Evolutionary conservation across 352 stramenopile genomes (phyloP).

Genomic region (Phytophthora colocasiae): DNA sequence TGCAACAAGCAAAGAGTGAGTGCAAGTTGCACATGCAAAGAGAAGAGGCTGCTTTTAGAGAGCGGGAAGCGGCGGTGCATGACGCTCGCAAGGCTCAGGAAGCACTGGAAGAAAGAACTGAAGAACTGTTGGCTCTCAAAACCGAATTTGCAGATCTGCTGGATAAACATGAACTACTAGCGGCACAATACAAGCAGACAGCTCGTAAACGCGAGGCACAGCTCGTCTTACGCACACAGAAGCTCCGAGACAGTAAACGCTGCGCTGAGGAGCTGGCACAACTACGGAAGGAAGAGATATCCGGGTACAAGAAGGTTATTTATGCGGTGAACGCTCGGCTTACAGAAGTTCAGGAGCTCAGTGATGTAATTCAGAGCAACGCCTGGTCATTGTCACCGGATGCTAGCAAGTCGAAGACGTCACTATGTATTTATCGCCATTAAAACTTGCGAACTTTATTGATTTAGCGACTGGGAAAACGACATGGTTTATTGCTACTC

Average conservation of each 20-base stretch:
- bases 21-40: conserved; percentile 53
- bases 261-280: conserved; percentile 61
- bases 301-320: conserved; percentile 73
- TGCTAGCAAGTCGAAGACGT: conserved; percentile 43
- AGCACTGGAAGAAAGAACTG: conserved; percentile 46
- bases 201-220: conserved; percentile 49
- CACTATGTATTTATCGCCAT: conserved; percentile 74
- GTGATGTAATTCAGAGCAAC: conserved; percentile 37
- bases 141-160: conserved; percentile 72
- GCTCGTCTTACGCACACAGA: conserved; percentile 38
- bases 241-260: conserved; percentile 49
- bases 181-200: conserved; percentile 50
- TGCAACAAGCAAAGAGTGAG: conserved; percentile 54
- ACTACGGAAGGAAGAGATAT: conserved; percentile 59
- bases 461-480: conserved; percentile 15
- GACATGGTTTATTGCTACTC: conserved; percentile 5
- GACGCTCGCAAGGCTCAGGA: conserved; percentile 42
- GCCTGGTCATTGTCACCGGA: conserved; percentile 36
- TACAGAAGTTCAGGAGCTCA: conserved; percentile 54
- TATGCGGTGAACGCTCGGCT: conserved; percentile 65
- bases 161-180: conserved; percentile 53
- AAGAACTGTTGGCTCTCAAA: conserved; percentile 66
- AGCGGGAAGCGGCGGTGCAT: conserved; percentile 49
- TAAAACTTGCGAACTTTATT: conserved; percentile 42
- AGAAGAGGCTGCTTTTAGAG: conserved; percentile 51